Conservation (phyloP, 2,329 filamentous ascomycete species). For the Trichoderma koningii region DNA sequence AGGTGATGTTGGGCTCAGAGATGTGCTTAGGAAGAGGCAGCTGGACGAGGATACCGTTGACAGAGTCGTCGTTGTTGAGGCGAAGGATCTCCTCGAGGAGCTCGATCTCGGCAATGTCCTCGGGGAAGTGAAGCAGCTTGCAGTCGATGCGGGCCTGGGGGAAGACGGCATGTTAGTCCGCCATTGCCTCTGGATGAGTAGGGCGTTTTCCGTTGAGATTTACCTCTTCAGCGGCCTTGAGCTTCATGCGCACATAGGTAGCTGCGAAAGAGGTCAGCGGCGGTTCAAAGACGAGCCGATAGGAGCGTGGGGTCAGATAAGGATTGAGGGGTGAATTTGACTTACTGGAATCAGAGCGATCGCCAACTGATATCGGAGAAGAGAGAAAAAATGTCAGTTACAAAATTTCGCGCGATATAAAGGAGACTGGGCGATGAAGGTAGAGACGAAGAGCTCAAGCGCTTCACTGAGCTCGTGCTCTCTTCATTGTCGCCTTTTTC, state of each 20-base stretch:
- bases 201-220: neutral
- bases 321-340: slow-evolving; percentile 1
- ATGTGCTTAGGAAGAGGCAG: slow-evolving; percentile 86
- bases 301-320: slow-evolving; percentile 9
- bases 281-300: slow-evolving; percentile 5
- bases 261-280: slow-evolving; percentile 53
- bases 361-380: slow-evolving; percentile 65
- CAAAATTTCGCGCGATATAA: neutral
- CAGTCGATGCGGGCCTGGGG: slow-evolving; percentile 87
- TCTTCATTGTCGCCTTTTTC: no score
- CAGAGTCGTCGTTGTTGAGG: slow-evolving; percentile 81
- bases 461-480: neutral
- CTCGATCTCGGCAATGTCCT: slow-evolving; percentile 79
- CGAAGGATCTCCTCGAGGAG: slow-evolving; percentile 77
- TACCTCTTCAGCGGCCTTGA: slow-evolving; percentile 94
- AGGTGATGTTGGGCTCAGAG: slow-evolving; percentile 87
- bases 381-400: slow-evolving; percentile 17
- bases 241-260: slow-evolving; percentile 99
- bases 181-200: neutral
- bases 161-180: neutral
- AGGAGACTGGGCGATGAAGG: neutral
- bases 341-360: slow-evolving; percentile 85
- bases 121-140: slow-evolving; percentile 80
- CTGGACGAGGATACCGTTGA: slow-evolving; percentile 94
- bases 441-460: neutral